A percentile compares a stretch with the other conserved stretches of the same genome.
These are phyloP conservation scores for Bretziella fagacearum DNA, from an alignment of 2,329 filamentous ascomycete species.

Conservation along the genomic window DNA sequence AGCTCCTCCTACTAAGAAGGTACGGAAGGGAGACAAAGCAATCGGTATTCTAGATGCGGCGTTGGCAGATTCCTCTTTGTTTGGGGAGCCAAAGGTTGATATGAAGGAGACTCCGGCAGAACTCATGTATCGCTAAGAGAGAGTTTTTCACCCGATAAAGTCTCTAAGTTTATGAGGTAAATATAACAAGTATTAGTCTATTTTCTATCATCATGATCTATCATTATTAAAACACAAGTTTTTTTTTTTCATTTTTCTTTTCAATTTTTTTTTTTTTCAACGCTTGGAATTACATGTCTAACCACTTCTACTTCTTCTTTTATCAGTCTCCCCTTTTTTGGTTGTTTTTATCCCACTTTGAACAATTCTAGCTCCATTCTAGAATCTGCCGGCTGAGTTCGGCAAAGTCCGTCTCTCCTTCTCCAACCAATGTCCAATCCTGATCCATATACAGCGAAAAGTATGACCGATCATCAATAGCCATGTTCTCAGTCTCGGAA, in stretches of 20 bases:
- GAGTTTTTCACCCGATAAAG: neutral
- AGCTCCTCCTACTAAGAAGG: neutral
- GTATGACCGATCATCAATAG: constrained; percentile 11
- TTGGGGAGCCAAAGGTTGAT: constrained; percentile 4
- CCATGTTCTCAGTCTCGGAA: constrained; percentile 9
- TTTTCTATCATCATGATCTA: too few species aligned
- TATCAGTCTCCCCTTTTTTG: neutral
- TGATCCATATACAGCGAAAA: constrained; percentile 14
- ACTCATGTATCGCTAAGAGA: constrained; percentile 1
- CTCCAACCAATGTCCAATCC: constrained; percentile 13
- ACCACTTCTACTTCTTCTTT: neutral
- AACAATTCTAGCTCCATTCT: constrained; percentile 10
- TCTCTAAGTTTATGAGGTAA: neutral
- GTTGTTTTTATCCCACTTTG: neutral
- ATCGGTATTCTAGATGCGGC: neutral
- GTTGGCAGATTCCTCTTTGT: neutral
- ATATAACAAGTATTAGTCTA: neutral
- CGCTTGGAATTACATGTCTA: neutral
- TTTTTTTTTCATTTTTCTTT: neutral
- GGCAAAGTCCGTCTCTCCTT: constrained; percentile 13
- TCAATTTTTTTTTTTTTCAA: too few species aligned
- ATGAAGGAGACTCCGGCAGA: constrained; percentile 6
- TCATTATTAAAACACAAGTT: too few species aligned
- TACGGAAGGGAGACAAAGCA: neutral
- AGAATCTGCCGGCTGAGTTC: constrained; percentile 13